Evolutionary conservation across 257 asterid species (phyloP).

Genomic region (Plantago ovata): DNA sequence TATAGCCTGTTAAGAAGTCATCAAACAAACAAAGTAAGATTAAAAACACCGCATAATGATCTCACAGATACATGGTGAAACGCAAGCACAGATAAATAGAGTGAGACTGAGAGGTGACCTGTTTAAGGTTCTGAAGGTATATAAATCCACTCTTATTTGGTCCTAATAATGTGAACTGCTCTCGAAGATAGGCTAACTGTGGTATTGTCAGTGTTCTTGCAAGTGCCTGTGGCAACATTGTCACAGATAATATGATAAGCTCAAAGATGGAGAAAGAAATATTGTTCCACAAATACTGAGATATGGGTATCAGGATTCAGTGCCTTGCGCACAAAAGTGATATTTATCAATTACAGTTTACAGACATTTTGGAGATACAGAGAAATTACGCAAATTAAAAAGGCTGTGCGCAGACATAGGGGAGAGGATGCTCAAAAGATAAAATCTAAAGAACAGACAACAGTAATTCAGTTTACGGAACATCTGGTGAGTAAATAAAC

Average conservation of each 20-base stretch:
- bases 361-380: too few species aligned
- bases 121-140: conserved; percentile 67
- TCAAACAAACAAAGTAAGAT: background rate
- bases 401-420: too few species aligned
- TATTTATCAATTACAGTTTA: too few species aligned
- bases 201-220: conserved; percentile 77
- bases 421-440: too few species aligned
- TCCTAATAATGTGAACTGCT: conserved; percentile 76
- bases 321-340: too few species aligned
- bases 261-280: background rate
- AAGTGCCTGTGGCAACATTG: conserved; percentile 54
- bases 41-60: background rate
- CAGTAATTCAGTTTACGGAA: too few species aligned
- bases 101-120: conserved; percentile 34
- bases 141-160: conserved; percentile 82
- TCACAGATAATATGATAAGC: background rate
- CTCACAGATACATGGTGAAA: too few species aligned
- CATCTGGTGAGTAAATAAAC: conserved; percentile 16
- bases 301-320: background rate
- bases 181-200: conserved; percentile 83
- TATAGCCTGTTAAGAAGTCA: conserved; percentile 50
- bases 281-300: background rate
- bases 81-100: background rate
- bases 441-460: too few species aligned
- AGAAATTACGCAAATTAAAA: too few species aligned